phyloP scores from a whole-genome alignment of 352 stramenopile genomes.

The Hyaloperonospora arabidopsidis region DNA sequence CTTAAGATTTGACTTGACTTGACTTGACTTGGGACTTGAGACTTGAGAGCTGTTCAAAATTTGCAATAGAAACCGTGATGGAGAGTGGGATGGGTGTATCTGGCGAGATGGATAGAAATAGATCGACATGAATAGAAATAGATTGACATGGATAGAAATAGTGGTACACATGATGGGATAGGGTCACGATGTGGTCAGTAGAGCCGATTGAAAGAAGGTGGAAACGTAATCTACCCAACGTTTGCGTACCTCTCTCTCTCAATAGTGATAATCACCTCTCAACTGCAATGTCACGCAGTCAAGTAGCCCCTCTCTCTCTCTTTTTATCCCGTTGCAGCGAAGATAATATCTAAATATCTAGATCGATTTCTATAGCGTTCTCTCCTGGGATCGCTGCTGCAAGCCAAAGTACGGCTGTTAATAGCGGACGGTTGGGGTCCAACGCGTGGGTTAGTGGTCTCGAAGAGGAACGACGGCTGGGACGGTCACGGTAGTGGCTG shows the following conservation, averaged over 20 bases:
- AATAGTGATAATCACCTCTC: no score
- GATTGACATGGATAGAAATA: not conserved
- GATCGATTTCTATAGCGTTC: not conserved
- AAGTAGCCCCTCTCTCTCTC: not conserved
- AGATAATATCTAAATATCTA: not conserved
- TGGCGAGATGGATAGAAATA: not conserved
- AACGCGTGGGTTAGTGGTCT: slow-evolving; percentile 28
- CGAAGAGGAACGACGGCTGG: slow-evolving; percentile 12
- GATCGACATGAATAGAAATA: not conserved
- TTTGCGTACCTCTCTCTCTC: no score
- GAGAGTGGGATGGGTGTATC: not conserved
- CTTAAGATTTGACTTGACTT: not conserved
- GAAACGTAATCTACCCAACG: no score
- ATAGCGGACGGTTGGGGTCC: slow-evolving; percentile 23
- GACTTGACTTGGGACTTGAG: not conserved
- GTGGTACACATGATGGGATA: not conserved
- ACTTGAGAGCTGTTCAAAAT: not conserved
- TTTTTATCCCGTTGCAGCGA: not conserved
- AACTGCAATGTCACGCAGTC: no score
- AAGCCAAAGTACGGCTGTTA: slow-evolving; percentile 6
- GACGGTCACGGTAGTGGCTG: slow-evolving; percentile 8
- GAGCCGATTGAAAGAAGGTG: not conserved
- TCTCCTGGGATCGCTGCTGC: not conserved
- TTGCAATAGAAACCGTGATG: not conserved
- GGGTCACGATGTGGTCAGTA: not conserved